Evolutionary conservation across 2,329 filamentous ascomycete genomes (phyloP), one percentile per base, ranked within the genome.

Genomic region (Aspergillus candidus): DNA sequence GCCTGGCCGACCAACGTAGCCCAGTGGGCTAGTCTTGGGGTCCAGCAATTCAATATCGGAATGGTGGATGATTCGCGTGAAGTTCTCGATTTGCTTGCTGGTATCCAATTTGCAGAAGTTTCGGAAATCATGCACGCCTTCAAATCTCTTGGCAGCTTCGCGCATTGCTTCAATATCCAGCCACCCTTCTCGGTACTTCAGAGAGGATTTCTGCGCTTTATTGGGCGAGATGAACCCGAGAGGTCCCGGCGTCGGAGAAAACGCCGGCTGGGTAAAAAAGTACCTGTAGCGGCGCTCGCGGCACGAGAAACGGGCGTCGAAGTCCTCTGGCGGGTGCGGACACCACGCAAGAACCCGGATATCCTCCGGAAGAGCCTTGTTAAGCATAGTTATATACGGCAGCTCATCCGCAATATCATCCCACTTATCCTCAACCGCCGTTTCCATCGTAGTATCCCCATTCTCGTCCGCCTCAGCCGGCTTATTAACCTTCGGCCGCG

Each of bases 91-190:
- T 67, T 94, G 88, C 73, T 97, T 97, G 57, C 77, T 82, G 1
- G 86, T 77, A 67, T 98, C 93, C 47, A 97, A 75, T 67, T 95
- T 95, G 77, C 93, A 97, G 62, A 97, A 86, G 67, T 98, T 98
- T 48, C 93, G 82, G 70, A 97, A 98, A 70, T 98, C 93, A 67
- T 97, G 88, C 40, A 82, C 67, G 5, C 93, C 93, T 55, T 89
- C 80, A 54, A 88, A 91, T 39, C 82, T 74, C 61, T 80, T 83
- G 17, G 91, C 93, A 0, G 87, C 93, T 56, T 81, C 69, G 13
- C 81, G 78, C 93, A 98, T 98, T 31, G 84, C 84, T 1, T 81
- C 82, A 44, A 97, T 86, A 68, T 97, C 84, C 6, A 98, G 78
- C 81, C 85, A 93, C 30, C 89, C 90, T 52, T 83, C 77, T 59